Evolutionary conservation across 1,139 yeast genomes (phyloP).

Genomic region (Kluyveromyces sp.): DNA sequence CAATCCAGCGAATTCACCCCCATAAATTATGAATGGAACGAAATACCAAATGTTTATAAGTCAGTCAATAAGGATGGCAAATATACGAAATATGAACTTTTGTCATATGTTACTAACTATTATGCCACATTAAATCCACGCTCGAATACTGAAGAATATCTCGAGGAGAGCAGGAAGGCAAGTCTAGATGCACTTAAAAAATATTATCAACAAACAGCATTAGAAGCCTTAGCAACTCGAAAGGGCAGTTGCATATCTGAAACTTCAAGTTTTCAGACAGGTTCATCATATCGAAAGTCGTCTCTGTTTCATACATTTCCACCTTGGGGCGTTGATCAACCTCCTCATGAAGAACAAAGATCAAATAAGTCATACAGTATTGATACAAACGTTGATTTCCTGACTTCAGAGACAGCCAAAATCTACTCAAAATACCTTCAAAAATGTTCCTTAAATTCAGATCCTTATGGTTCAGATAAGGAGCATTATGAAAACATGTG

Average conservation of each 20-base stretch:
- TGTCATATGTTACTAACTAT: constrained; percentile 1
- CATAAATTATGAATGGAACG: background rate
- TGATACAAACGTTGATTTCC: background rate
- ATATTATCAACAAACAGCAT: background rate
- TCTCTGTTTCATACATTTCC: background rate
- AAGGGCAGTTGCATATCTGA: background rate
- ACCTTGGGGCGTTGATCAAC: background rate
- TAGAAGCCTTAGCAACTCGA: background rate
- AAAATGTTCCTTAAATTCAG: background rate
- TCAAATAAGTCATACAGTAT: background rate
- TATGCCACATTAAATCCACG: constrained; percentile 1
- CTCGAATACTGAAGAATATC: background rate
- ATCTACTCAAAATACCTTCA: constrained; percentile 1
- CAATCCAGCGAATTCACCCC: background rate
- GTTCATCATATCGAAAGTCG: background rate
- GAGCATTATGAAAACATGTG: constrained; percentile 8
- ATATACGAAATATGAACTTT: background rate
- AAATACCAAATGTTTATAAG: background rate
- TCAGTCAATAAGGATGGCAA: background rate
- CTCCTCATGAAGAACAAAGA: background rate
- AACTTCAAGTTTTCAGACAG: background rate
- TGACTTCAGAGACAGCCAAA: constrained; percentile 2
- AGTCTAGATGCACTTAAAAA: background rate
- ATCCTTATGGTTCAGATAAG: background rate
- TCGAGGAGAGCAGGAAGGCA: background rate